Evolutionary conservation across 1,284 basidiomycete genomes (phyloP), one percentile per base, ranked within the genome.

Genomic region (Boletellus sp.): DNA sequence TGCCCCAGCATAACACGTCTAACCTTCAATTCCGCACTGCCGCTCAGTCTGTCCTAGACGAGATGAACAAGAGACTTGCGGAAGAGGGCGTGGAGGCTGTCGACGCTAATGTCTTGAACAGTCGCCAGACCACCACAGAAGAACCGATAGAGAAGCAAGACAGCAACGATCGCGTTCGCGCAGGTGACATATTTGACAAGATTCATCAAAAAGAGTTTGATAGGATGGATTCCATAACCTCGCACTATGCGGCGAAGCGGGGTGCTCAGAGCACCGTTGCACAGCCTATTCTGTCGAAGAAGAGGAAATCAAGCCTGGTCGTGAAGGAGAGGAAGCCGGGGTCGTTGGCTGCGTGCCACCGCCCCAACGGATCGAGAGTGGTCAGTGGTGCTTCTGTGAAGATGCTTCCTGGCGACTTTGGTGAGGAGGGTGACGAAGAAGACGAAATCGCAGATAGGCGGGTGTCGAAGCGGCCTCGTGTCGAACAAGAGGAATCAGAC

Each of bases 211-310:
- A 77, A 36, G 76, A 79, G 51, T 90, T 90, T 61, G 70, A 70
- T 49, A 84, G 82, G 74, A 91, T 91, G 89, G 83, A 88, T 58
- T 83, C 86, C 4, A 89, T 91, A 59, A 74, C 81, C 21, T 74
- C 62, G 49, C 82, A 82, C 53, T 79, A 83, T 52, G 74, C 83
- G 13, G 81, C 78, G 45, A 75, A 75, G 43, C 75, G 79, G 24
- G 64, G 67, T 13, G 55, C 47, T 53, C 62, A 54, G 24, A 48
- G 37, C 18, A 48, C 45, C 1, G 36, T 26, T 50, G 22, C 56
- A 4, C 56, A 66, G 16, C 36, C 57, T 3, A 59, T 66, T 38
- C 21, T 56, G 19, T 64, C 66, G 44, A 69, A 72, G 62, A 74
- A 76, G 65, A 68, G 76, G 61, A 73, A 78, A 58, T 69, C 74